phyloP scores from a whole-genome alignment of 768 basidiomycete species.

The Galerina marginata region DNA sequence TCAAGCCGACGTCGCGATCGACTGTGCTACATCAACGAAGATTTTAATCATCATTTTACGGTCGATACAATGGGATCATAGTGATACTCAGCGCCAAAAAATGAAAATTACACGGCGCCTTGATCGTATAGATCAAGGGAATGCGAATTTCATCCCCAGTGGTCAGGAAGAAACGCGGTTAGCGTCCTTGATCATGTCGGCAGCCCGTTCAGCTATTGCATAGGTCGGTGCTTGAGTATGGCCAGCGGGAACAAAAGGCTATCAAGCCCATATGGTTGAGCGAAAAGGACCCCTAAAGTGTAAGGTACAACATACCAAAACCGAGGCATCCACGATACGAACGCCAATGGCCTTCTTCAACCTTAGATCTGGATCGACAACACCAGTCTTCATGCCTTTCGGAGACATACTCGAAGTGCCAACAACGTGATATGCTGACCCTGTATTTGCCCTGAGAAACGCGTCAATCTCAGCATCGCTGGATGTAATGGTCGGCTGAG shows the following conservation, averaged over 20 bases:
- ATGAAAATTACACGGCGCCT: no score
- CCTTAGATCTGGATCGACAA: slow-evolving; percentile 36
- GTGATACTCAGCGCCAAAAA: no score
- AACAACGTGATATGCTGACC: slow-evolving; percentile 33
- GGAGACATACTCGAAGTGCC: slow-evolving; percentile 34
- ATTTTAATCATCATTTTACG: no score
- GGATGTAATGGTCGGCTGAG: slow-evolving; percentile 15
- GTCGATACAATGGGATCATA: no score
- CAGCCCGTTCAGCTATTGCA: slow-evolving; percentile 25
- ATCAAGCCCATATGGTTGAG: not conserved
- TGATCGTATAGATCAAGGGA: no score
- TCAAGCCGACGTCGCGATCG: no score
- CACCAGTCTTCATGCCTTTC: slow-evolving; percentile 28
- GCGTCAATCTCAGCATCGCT: slow-evolving; percentile 27
- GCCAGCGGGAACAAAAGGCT: slow-evolving; percentile 27
- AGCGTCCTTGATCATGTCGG: slow-evolving; percentile 16
- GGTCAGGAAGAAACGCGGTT: no score
- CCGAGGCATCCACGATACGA: slow-evolving; percentile 40
- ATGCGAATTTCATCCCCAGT: no score
- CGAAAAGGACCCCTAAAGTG: not conserved
- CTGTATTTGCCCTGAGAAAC: slow-evolving; percentile 22
- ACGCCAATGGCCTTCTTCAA: slow-evolving; percentile 35
- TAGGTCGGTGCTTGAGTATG: slow-evolving; percentile 29
- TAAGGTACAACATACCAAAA: slow-evolving; percentile 29
- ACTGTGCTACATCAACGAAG: no score